These are phyloP conservation scores for Plectosphaerella plurivora DNA, from an alignment of 2,329 filamentous ascomycete species.

Conservation along the genomic window DNA sequence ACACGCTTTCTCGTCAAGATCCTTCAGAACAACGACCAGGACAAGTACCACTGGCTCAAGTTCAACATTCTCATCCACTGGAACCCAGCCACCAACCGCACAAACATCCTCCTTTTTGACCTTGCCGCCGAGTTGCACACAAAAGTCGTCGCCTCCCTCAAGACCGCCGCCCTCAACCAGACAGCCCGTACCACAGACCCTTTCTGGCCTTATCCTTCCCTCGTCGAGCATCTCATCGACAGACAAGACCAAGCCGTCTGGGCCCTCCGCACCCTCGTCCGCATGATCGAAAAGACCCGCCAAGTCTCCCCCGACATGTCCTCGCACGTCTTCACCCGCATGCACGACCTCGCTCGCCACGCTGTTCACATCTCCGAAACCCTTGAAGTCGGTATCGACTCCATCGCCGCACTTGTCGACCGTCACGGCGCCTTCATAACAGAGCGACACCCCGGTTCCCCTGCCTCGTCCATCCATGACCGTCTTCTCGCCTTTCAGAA, in stretches of 20 bases:
- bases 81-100: slow-evolving; percentile 14
- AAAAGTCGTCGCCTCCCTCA: slow-evolving; percentile 2
- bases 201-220: slow-evolving; percentile 28
- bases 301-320: not conserved
- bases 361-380: slow-evolving; percentile 40
- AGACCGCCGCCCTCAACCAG: not conserved
- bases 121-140: slow-evolving; percentile 1
- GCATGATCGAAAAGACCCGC: slow-evolving; percentile 23
- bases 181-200: slow-evolving; percentile 17
- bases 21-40: slow-evolving; percentile 4
- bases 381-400: slow-evolving; percentile 26
- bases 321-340: not conserved
- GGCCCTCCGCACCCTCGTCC: slow-evolving; percentile 28
- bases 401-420: slow-evolving; percentile 22
- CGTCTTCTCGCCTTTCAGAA: slow-evolving; percentile 26
- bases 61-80: slow-evolving; percentile 26
- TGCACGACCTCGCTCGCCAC: slow-evolving; percentile 39
- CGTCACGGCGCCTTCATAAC: slow-evolving; percentile 21
- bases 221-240: slow-evolving; percentile 23
- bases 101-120: slow-evolving; percentile 26
- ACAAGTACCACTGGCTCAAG: slow-evolving; percentile 27
- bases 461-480: slow-evolving; percentile 18
- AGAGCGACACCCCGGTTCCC: not conserved
- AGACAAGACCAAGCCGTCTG: slow-evolving; percentile 32
- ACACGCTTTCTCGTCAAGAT: slow-evolving; percentile 24